phyloP scores from a whole-genome alignment of 176 grass and related monocot genomes.

The Neostapfia colusana region DNA sequence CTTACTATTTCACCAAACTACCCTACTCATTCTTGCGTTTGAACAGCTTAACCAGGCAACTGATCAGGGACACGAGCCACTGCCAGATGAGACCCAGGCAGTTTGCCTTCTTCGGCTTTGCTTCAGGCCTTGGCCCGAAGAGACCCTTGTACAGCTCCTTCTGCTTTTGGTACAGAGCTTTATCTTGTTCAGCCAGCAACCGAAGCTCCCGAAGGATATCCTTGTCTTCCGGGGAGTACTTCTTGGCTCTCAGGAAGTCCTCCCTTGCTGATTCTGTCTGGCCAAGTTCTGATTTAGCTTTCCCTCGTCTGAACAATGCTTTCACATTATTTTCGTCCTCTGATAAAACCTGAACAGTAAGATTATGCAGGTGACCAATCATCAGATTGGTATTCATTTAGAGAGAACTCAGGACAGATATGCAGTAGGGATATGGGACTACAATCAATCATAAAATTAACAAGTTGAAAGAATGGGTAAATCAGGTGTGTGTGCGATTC shows the following conservation, averaged over 20 bases:
- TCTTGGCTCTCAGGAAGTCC: constrained; percentile 80
- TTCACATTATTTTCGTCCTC: constrained; percentile 90
- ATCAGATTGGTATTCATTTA: neutral
- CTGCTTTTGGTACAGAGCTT: constrained; percentile 80
- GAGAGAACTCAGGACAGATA: neutral
- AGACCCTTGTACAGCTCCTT: constrained; percentile 92
- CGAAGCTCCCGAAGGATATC: constrained; percentile 64
- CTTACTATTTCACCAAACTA: neutral
- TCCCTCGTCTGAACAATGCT: constrained; percentile 85
- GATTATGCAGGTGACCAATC: neutral
- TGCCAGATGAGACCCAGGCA: constrained; percentile 58
- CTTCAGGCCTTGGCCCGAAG: constrained; percentile 69
- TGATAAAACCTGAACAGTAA: constrained; percentile 63
- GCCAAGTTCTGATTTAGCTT: constrained; percentile 81
- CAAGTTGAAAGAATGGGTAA: constrained; percentile 14
- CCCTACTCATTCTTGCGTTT: constrained; percentile 47
- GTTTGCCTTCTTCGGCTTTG: constrained; percentile 54
- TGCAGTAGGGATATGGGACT: neutral
- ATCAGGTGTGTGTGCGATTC: neutral
- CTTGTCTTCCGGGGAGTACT: constrained; percentile 65
- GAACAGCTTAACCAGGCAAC: constrained; percentile 41
- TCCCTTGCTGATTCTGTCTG: constrained; percentile 79
- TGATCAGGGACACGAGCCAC: constrained; percentile 61
- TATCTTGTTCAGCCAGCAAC: constrained; percentile 64
- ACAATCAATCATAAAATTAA: neutral